These are phyloP conservation scores for Alternaria panax DNA, from an alignment of 2,329 filamentous ascomycete genomes.

Conservation along the genomic window DNA sequence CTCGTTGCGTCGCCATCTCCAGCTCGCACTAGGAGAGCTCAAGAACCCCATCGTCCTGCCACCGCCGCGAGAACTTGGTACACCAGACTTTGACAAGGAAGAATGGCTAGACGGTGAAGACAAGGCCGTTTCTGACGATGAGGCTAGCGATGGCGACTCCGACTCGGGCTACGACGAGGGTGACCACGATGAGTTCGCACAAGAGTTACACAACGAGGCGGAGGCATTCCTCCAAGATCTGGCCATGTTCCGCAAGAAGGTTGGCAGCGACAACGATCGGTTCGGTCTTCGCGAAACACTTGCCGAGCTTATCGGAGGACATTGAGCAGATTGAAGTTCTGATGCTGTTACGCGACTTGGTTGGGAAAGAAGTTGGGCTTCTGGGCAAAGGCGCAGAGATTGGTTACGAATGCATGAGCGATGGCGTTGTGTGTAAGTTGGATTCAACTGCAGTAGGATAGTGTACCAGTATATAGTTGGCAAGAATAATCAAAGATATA, in stretches of 20 bases:
- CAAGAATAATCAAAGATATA: constrained; percentile 7
- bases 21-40: constrained; percentile 81
- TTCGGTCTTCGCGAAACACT: constrained; percentile 55
- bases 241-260: constrained; percentile 81
- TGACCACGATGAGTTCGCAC: constrained; percentile 60
- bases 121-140: constrained; percentile 37
- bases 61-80: constrained; percentile 36
- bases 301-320: constrained; percentile 26
- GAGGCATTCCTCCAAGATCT: constrained; percentile 83
- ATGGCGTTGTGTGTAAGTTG: constrained; percentile 31
- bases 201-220: constrained; percentile 82
- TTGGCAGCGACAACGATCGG: constrained; percentile 79
- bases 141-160: constrained; percentile 48
- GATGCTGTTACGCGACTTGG: background rate
- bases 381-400: constrained; percentile 3
- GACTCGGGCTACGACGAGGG: constrained; percentile 68
- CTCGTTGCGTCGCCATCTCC: constrained; percentile 83
- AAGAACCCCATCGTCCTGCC: constrained; percentile 85
- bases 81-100: constrained; percentile 44
- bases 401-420: constrained; percentile 43
- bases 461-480: constrained; percentile 16
- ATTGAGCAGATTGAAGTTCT: background rate
- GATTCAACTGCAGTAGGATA: background rate
- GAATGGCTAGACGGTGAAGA: constrained; percentile 40
- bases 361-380: background rate